Evolutionary conservation across 2,329 filamentous ascomycete species (phyloP).

Genomic region (Diplodia intermedia): DNA sequence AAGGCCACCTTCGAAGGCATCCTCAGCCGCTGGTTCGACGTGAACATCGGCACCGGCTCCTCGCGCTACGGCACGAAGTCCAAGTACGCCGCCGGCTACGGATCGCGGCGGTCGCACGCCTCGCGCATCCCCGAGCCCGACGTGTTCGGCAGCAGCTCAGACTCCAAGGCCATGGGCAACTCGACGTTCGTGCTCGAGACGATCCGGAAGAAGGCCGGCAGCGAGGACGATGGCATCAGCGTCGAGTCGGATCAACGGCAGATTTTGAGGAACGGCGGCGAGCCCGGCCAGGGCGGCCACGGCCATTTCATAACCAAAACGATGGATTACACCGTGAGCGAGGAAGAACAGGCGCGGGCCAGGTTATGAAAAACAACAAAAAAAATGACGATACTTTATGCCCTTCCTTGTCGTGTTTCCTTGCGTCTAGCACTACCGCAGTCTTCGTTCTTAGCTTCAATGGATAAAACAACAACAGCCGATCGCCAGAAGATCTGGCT

Average conservation of each 20-base stretch:
- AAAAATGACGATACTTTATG: too few species aligned
- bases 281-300: neutral
- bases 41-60: neutral
- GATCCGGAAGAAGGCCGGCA: neutral
- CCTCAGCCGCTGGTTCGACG: constrained; percentile 6
- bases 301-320: constrained; percentile 13
- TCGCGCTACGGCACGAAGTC: constrained; percentile 5
- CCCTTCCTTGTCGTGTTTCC: too few species aligned
- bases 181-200: constrained; percentile 6
- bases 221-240: constrained; percentile 22
- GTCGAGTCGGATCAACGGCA: constrained; percentile 21
- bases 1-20: constrained; percentile 16
- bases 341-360: neutral
- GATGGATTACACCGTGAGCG: constrained; percentile 14
- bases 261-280: constrained; percentile 1
- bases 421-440: too few species aligned
- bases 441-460: too few species aligned
- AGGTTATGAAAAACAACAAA: too few species aligned
- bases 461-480: too few species aligned
- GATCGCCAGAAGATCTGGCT: too few species aligned
- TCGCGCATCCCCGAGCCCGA: constrained; percentile 8
- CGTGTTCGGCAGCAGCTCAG: neutral
- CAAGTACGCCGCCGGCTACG: neutral
- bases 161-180: neutral
- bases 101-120: neutral